Evolutionary conservation across 2,329 filamentous ascomycete species (phyloP), one percentile per base, ranked within the genome.

Genomic region (Fusarium sp.): DNA sequence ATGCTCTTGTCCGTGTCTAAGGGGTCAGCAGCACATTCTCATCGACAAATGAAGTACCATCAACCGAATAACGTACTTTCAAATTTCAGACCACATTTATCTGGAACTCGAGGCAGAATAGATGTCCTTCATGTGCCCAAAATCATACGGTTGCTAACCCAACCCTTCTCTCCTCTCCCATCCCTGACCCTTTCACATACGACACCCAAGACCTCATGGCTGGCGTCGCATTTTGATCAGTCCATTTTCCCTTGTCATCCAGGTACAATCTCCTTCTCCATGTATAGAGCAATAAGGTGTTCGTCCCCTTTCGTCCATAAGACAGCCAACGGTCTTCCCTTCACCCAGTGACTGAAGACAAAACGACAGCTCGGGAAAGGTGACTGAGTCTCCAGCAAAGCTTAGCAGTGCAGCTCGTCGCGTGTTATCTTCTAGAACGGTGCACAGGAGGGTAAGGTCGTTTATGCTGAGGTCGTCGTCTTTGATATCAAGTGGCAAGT

Each of bases 41-140:
- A 34, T 9, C 22, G 6, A 51, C 22, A 32, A 32, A 3, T n/a
- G 26, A n/a, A 48, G 20, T 1, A n/a, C 14, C 28, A 22, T 11
- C 6, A 17, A n/a, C 20, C 7, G 14, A n/a, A 50, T 24, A 17
- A 10, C 0, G 6, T 24, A 12, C 22, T 32, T 10, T 17, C 7
- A n/a, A n/a, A 32, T 15, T 32, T 50, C 28, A 24, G 13, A 24
- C 4, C 11, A 24, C 8, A 24, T 18, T 18, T 5, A n/a, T 14
- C 28, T 32, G 32, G 15, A n/a, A 32, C 28, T 24, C 18, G 8
- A 7, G n/a, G 17, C 11, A 14, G 1, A 14, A 14, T 1, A 24
- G 1, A 24, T 51, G 11, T 2, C 10, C 13, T 38, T 2, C 2
- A 26, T 4, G 5, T 38, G 10, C n/a, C 32, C 32, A 26, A 4